Base-by-base conservation (phyloP, 2,329 filamentous ascomycete genomes). In the Claviceps maximensis region DNA sequence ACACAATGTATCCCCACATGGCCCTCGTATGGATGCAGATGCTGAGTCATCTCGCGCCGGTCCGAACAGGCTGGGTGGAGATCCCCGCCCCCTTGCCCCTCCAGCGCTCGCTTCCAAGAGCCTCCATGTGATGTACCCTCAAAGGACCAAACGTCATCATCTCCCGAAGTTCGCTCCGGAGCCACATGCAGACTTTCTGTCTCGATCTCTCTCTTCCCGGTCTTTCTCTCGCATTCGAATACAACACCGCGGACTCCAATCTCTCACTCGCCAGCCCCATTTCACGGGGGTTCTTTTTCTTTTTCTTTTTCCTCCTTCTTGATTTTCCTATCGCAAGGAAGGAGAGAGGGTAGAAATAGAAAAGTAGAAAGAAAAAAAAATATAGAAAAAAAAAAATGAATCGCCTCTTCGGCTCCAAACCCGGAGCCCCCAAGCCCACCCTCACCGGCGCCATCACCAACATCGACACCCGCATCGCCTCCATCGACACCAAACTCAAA, bases 401-500 rank as follows among this genome's bases (percentile, higher is more conserved):
- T 70, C 87, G 93, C 62, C 79, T 98, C 61, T 98, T 98, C 69
- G 93, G 93, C 67, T 80, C 85, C 61, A 93, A 90, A 73, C 85
- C 80, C 71, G 84, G 86, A 59, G 84, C 83, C 57, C 90, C 93
- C 52, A 97, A 97, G 72, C 89, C 93, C 49, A 91, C 87, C 50
- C 86, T 96, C 60, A 81, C 80, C 71, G 77, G 80, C 61, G 90
- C 90, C 61, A 95, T 96, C 63, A 70, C 76, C 68, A 93, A 87
- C 76, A 86, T 93, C 65, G 89, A 95, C 74, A 80, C 81, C 55
- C 82, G 89, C 65, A 81, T 95, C 68, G 83, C 89, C 65, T 84
- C 80, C 58, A 84, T 96, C 74, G 93, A 97, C 73, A 90, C 95
- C 57, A 95, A 97, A 67, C 86, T 97, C 62, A 86, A 90, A 56